A percentile compares a stretch with the other conserved stretches of the same genome.
phyloP scores from a whole-genome alignment of 371 early-diverging fungal species.

The Blakeslea trispora region DNA sequence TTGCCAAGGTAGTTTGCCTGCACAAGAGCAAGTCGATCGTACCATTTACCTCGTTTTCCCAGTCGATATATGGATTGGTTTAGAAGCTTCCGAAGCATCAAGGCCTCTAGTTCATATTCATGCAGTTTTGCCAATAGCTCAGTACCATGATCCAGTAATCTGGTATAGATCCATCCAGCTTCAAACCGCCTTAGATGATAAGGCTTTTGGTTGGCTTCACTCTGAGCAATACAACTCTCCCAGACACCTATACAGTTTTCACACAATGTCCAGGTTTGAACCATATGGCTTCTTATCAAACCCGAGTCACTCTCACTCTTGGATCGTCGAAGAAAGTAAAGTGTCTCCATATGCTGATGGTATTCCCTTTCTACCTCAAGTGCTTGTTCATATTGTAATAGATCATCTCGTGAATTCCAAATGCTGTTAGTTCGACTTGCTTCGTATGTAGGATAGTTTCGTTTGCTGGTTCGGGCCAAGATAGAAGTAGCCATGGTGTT shows the following conservation, averaged over 20 bases:
- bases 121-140: constrained; percentile 60
- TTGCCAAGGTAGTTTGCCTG: constrained; percentile 54
- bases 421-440: constrained; percentile 52
- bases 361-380: constrained; percentile 35
- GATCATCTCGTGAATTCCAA: constrained; percentile 53
- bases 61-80: constrained; percentile 59
- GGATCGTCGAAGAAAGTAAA: constrained; percentile 16
- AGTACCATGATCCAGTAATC: constrained; percentile 59
- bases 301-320: constrained; percentile 20
- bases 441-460: constrained; percentile 58
- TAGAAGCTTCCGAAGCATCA: constrained; percentile 59
- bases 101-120: constrained; percentile 57
- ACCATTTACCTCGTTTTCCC: constrained; percentile 72
- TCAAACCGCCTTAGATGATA: constrained; percentile 55
- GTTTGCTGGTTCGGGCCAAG: constrained; percentile 56
- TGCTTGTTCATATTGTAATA: constrained; percentile 62
- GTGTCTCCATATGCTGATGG: constrained; percentile 29
- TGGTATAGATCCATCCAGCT: constrained; percentile 69
- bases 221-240: constrained; percentile 36
- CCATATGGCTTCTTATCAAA: constrained; percentile 11
- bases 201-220: constrained; percentile 17
- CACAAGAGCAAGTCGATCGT: constrained; percentile 66
- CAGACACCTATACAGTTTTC: constrained; percentile 47
- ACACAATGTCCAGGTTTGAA: constrained; percentile 32
- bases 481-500: constrained; percentile 55